Evolutionary conservation across 768 basidiomycete genomes (phyloP), one percentile per base, ranked within the genome.

Genomic region (Cystofilobasidium capitatum): DNA sequence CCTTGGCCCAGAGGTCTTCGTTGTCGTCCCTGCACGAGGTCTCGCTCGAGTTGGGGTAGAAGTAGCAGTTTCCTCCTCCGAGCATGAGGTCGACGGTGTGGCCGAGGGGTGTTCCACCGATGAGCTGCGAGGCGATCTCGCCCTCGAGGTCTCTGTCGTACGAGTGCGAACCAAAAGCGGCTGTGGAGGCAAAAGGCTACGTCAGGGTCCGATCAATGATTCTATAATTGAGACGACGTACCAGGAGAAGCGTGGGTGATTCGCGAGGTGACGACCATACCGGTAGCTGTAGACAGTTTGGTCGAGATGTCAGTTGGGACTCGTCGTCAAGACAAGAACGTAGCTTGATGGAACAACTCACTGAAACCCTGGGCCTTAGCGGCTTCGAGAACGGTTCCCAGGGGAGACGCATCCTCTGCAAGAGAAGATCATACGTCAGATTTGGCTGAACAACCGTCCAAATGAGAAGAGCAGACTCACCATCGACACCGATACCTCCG

Each of bases 331-430:
- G 16, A n/a, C 58, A 58, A 58, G 58, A 7, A 58, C n/a, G 24
- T 58, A 60, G 58, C 58, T 3, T 4, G 8, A 14, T 3, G n/a
- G 29, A 22, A 17, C 16, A 37, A 47, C n/a, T n/a, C n/a, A n/a
- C 58, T 49, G 69, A 62, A 74, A 3, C 72, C 72, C 26, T 72
- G 71, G 7, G 62, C 67, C 35, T 73, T 69, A 0, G 75, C 74
- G 2, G 74, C 72, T 64, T 76, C 74, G 26, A 76, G 71, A 49
- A 76, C 63, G 22, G 74, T 75, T 33, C 72, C 74, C 57, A 69
- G 61, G 2, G 72, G 69, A 49, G 10, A 24, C 8, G 20, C 6
- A 13, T 12, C n/a, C 26, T 22, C n/a, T 49, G 47, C 29, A 20
- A 17, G 20, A 16, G 35, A 13, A 37, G 33, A 26, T 2, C 26